Base-by-base conservation (phyloP, 2,329 filamentous ascomycete species). In the Microcyclosporella mali region DNA sequence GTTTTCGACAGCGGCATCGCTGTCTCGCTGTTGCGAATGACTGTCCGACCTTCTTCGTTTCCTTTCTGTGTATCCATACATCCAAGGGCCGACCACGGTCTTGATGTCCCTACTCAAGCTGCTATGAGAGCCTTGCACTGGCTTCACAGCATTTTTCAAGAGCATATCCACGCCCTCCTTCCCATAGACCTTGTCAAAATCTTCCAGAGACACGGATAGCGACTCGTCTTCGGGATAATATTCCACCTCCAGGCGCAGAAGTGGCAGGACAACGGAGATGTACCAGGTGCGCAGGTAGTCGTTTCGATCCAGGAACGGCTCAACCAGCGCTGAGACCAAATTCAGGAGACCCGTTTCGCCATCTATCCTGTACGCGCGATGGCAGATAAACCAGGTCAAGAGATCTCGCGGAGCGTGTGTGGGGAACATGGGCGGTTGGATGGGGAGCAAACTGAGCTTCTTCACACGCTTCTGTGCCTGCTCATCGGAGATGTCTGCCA, bases 41-140 rank as follows among this genome's bases (percentile, higher is more conserved):
- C 44, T 45, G n/a, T 46, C 42, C 11, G 59, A 37, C 44, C 55
- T 58, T 30, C 59, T 66, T 49, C 66, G 61, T 46, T 73, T 75
- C 69, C 82, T 81, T 41, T 81, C 75, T 15, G 66, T 72, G 38
- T 79, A 72, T 34, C 79, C 79, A 56, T 84, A 80, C 37, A 88
- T 68, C 85, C 85, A 90, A 2, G 85, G 85, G 0, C 80, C 81
- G 37, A 89, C 67, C 29, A 89, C 59, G 0, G 81, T 78, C 49
- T 77, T 77, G 42, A 89, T 58, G 57, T 88, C 84, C 43, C 83
- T 75, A 1, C 77, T 79, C 29, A 70, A 60, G 1, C 51, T 41
- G 45, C 61, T 64, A 2, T 69, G 64, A 30, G 69, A 66, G 21
- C 71, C 21, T 9, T 25, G 21, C 21, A 25, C 21, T 25, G 21